Evolutionary conservation across 768 basidiomycete species (phyloP).

Genomic region (Pleurotus tuber-regium): DNA sequence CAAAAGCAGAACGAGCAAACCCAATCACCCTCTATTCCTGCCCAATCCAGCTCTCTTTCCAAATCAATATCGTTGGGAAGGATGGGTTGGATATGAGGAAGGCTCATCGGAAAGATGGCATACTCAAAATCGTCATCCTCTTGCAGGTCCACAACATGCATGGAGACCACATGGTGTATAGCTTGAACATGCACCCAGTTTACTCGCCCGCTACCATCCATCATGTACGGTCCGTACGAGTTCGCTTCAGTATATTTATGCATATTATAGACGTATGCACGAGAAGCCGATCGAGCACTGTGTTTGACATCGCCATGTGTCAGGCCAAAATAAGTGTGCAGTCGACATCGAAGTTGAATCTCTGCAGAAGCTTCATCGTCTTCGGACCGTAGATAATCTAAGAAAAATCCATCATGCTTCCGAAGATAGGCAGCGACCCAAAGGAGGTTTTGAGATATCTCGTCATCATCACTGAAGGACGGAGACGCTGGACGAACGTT

Average conservation of each 20-base stretch:
- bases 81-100: constrained; percentile 53
- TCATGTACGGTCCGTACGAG: constrained; percentile 55
- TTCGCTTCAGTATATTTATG: constrained; percentile 50
- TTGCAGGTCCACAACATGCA: constrained; percentile 44
- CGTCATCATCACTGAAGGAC: constrained; percentile 18
- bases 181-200: constrained; percentile 62
- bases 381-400: constrained; percentile 33
- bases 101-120: constrained; percentile 44
- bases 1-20: constrained; percentile 63
- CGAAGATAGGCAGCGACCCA: constrained; percentile 48
- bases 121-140: constrained; percentile 31
- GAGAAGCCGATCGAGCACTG: constrained; percentile 34
- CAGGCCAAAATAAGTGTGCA: constrained; percentile 60
- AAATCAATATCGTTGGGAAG: constrained; percentile 37
- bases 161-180: constrained; percentile 54
- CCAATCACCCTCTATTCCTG: constrained; percentile 60
- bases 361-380: constrained; percentile 16
- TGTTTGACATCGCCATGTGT: constrained; percentile 40
- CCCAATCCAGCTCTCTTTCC: constrained; percentile 49
- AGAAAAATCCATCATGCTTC: constrained; percentile 32
- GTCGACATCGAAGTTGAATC: constrained; percentile 41
- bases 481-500: constrained; percentile 35
- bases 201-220: constrained; percentile 40
- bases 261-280: constrained; percentile 61
- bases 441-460: constrained; percentile 46